Percentiles rank a stretch among this genome's conserved stretches.
Conservation (phyloP, 768 basidiomycete species). For the Mycena alexandri region DNA sequence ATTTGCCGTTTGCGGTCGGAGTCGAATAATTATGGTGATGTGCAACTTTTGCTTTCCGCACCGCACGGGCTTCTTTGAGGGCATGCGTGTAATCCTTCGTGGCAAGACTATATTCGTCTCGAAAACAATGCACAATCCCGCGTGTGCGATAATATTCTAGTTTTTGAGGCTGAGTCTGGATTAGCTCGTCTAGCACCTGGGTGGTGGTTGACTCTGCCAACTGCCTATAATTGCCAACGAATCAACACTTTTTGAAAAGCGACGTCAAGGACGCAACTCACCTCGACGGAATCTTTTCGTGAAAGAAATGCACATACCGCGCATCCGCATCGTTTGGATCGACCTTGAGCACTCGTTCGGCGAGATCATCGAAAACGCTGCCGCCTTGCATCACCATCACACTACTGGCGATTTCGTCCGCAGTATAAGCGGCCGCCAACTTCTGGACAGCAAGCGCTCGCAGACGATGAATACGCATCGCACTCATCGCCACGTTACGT, state of each 20-base stretch:
- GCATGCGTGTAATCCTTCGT: conserved; percentile 86
- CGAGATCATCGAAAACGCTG: conserved; percentile 93
- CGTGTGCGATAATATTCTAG: conserved; percentile 90
- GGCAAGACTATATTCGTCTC: conserved; percentile 83
- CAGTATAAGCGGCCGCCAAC: conserved; percentile 85
- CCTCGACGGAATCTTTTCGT: conserved; percentile 95
- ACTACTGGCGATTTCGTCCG: conserved; percentile 92
- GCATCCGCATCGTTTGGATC: conserved; percentile 48
- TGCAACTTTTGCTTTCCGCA: conserved; percentile 71
- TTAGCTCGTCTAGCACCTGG: conserved; percentile 82
- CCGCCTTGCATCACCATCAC: conserved; percentile 98
- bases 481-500: conserved; percentile 85
- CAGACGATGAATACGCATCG: conserved; percentile 84
- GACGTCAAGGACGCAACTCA: conserved; percentile 43
- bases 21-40: conserved; percentile 61
- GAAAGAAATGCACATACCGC: conserved; percentile 84
- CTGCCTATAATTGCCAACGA: conserved; percentile 63
- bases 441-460: conserved; percentile 89
- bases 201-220: conserved; percentile 88
- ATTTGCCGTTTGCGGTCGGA: conserved; percentile 45
- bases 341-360: conserved; percentile 83
- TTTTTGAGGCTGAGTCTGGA: conserved; percentile 76
- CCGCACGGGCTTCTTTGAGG: conserved; percentile 79
- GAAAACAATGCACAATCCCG: conserved; percentile 92
- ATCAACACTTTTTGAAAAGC: conserved; percentile 23